Conservation (phyloP, 2,329 filamentous ascomycete genomes). For the Fusarium tanahbumbuense region DNA sequence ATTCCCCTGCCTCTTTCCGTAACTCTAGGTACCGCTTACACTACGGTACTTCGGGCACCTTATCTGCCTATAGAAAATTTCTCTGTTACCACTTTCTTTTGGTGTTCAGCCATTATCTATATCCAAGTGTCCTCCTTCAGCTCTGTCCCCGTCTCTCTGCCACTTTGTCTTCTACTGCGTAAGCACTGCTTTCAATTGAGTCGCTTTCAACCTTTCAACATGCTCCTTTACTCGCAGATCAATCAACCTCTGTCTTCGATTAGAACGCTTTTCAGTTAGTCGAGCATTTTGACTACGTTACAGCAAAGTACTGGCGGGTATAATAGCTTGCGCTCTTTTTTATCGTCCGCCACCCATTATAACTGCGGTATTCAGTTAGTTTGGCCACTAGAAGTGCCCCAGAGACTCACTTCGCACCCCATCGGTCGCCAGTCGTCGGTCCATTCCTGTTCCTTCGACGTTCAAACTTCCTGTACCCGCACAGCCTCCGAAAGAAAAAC, state of each 20-base stretch:
- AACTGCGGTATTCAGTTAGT: not conserved
- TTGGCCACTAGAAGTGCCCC: conserved; percentile 27
- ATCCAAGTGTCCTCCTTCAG: not conserved
- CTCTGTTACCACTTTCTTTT: not conserved
- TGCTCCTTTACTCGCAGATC: conserved; percentile 21
- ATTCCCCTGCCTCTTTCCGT: conserved; percentile 1
- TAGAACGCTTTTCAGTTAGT: conserved; percentile 28
- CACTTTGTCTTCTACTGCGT: not conserved
- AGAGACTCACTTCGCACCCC: conserved; percentile 31
- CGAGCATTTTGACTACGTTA: conserved; percentile 16
- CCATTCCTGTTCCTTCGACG: conserved; percentile 12
- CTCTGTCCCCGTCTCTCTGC: conserved; percentile 4
- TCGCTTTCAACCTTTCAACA: conserved; percentile 9
- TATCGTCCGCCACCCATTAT: conserved; percentile 4
- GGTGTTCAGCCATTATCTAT: not conserved
- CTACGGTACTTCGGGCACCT: not conserved
- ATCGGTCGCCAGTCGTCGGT: not conserved
- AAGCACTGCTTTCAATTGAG: not conserved
- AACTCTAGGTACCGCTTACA: conserved; percentile 3
- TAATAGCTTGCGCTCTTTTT: conserved; percentile 14
- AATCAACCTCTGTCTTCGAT: conserved; percentile 18
- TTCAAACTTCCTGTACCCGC: conserved; percentile 11
- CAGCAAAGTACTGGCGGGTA: not conserved
- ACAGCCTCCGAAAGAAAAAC: conserved; percentile 25
- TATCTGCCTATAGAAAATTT: conserved; percentile 24